These are phyloP conservation scores for Rhodotorula sp. DNA, from an alignment of 1,284 basidiomycete genomes.

Conservation along the genomic window DNA sequence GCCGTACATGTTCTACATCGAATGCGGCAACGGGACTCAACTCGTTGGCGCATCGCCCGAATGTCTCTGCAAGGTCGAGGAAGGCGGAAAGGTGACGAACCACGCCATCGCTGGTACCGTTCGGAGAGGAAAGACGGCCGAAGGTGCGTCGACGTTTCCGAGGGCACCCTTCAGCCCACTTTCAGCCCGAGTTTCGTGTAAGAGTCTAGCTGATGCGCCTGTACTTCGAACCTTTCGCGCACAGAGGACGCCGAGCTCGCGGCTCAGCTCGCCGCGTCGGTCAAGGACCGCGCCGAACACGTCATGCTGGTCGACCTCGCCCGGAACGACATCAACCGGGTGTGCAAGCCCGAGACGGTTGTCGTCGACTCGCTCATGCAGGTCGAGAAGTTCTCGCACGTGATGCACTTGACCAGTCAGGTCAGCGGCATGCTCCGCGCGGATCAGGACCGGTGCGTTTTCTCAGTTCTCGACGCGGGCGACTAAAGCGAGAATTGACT, in stretches of 20 bases:
- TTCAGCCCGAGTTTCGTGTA: not conserved
- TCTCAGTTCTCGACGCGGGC: no score
- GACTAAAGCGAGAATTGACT: no score
- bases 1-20: slow-evolving; percentile 99
- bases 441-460: slow-evolving; percentile 71
- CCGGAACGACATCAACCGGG: slow-evolving; percentile 97
- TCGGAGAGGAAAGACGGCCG: slow-evolving; percentile 75
- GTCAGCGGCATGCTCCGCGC: slow-evolving; percentile 84
- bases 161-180: not conserved
- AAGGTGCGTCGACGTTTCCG: slow-evolving; percentile 61
- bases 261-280: slow-evolving; percentile 70
- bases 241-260: slow-evolving; percentile 84
- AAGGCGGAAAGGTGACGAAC: slow-evolving; percentile 81
- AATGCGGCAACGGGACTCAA: slow-evolving; percentile 81
- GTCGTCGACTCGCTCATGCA: slow-evolving; percentile 94
- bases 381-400: slow-evolving; percentile 95
- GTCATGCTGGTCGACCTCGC: slow-evolving; percentile 99
- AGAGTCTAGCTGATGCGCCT: not conserved
- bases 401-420: slow-evolving; percentile 95
- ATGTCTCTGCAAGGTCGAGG: slow-evolving; percentile 93
- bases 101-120: slow-evolving; percentile 98
- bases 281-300: slow-evolving; percentile 96
- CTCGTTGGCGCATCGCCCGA: slow-evolving; percentile 97
- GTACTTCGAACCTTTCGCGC: no score
- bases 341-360: slow-evolving; percentile 92